Evolutionary conservation across 129 eudicot species (phyloP).

Genomic region (Silybum marianum): DNA sequence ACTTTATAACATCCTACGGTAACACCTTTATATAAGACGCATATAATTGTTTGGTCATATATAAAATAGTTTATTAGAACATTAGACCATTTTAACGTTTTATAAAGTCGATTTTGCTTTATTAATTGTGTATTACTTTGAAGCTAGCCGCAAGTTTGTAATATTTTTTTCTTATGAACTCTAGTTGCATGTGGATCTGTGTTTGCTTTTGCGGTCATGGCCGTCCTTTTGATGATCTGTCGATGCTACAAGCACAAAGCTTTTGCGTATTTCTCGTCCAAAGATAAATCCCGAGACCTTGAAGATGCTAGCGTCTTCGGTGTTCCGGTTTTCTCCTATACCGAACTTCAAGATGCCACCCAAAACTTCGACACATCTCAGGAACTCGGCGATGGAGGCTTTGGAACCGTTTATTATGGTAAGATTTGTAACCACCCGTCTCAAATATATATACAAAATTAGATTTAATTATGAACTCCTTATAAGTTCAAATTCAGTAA

Average conservation of each 20-base stretch:
- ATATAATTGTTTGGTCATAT: too few species aligned
- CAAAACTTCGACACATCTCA: conserved; percentile 48
- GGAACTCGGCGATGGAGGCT: conserved; percentile 73
- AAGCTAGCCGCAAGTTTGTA: background rate
- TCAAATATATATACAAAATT: background rate
- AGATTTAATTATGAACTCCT: background rate
- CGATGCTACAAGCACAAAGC: conserved; percentile 24
- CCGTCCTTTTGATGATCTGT: conserved; percentile 24
- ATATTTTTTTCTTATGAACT: background rate
- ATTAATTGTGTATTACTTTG: background rate
- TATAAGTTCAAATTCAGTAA: background rate
- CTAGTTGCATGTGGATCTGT: conserved; percentile 20
- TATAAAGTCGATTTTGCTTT: too few species aligned
- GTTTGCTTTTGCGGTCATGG: conserved; percentile 14
- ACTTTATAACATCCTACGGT: background rate
- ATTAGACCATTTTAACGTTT: background rate
- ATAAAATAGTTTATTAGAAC: background rate
- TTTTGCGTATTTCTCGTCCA: conserved; percentile 28
- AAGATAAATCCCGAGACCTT: conserved; percentile 37
- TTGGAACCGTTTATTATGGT: conserved; percentile 71
- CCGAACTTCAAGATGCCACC: conserved; percentile 67
- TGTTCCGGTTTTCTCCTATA: conserved; percentile 56
- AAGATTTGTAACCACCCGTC: background rate
- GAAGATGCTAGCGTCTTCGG: conserved; percentile 45
- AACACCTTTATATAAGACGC: background rate